Evolutionary conservation across 305 asterid species (phyloP).

Genomic region (Petunia hybrid): DNA sequence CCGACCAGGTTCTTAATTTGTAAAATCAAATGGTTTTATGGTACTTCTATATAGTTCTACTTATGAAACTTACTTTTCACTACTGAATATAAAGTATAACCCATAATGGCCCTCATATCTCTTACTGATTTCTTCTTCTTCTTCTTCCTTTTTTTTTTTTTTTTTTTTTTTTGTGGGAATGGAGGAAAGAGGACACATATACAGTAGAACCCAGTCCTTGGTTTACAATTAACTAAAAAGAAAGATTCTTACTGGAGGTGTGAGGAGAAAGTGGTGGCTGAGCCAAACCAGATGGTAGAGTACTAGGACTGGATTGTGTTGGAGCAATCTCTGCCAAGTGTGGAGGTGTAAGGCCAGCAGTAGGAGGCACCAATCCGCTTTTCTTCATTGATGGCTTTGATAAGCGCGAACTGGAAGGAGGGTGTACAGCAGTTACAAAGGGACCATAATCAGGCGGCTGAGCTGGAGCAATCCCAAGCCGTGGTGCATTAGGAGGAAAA

Average conservation of each 20-base stretch:
- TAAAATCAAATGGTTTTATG: slow-evolving; percentile 15
- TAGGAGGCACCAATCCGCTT: slow-evolving; percentile 55
- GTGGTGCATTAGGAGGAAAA: slow-evolving; percentile 54
- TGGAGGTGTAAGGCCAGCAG: slow-evolving; percentile 53
- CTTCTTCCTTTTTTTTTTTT: neutral
- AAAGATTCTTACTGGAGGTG: slow-evolving; percentile 60
- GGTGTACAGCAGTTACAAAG: slow-evolving; percentile 55
- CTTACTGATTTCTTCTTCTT: neutral
- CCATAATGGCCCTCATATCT: neutral
- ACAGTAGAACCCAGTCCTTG: neutral
- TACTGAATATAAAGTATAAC: neutral
- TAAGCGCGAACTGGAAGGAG: slow-evolving; percentile 64
- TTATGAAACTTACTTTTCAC: neutral
- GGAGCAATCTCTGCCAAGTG: slow-evolving; percentile 58
- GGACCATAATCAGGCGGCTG: slow-evolving; percentile 67
- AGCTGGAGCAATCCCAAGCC: slow-evolving; percentile 42
- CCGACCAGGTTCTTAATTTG: neutral
- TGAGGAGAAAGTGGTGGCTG: slow-evolving; percentile 88
- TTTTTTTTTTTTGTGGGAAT: neutral
- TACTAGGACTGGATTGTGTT: slow-evolving; percentile 60
- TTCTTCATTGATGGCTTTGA: slow-evolving; percentile 68
- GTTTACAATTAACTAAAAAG: neutral
- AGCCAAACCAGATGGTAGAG: slow-evolving; percentile 71
- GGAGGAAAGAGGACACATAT: slow-evolving; percentile 5
- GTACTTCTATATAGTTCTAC: slow-evolving; percentile 9